Evolutionary conservation across 108 stramenopile species (phyloP).

Genomic region (Skeletonema costatum): DNA sequence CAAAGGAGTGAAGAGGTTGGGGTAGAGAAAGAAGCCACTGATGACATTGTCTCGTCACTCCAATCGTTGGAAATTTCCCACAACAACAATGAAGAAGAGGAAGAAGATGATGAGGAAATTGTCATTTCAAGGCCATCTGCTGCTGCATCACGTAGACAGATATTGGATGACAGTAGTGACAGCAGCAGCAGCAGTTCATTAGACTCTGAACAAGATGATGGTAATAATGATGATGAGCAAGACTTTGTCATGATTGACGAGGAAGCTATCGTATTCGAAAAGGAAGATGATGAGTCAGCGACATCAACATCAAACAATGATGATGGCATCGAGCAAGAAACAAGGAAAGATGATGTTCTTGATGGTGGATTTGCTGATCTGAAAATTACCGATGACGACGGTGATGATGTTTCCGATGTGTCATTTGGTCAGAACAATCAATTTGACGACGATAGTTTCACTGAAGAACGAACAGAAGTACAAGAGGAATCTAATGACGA

Average conservation of each 20-base stretch:
- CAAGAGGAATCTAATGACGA: not conserved
- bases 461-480: not conserved
- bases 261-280: not conserved
- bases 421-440: not conserved
- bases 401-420: not conserved
- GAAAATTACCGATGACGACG: not conserved
- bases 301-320: not conserved
- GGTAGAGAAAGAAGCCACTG: not conserved
- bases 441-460: constrained; percentile 10
- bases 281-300: not conserved
- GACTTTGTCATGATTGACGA: not conserved
- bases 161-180: constrained; percentile 2
- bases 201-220: not conserved
- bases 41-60: not conserved
- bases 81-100: not conserved
- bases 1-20: not conserved
- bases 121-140: not conserved
- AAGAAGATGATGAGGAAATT: not conserved
- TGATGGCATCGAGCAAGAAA: not conserved
- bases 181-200: not conserved
- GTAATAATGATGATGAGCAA: not conserved
- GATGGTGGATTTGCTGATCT: constrained; percentile 3
- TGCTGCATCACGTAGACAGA: not conserved
- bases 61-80: not conserved
- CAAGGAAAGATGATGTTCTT: not conserved